phyloP scores from a whole-genome alignment of 1,284 basidiomycete species.

The Ustilago sp. region DNA sequence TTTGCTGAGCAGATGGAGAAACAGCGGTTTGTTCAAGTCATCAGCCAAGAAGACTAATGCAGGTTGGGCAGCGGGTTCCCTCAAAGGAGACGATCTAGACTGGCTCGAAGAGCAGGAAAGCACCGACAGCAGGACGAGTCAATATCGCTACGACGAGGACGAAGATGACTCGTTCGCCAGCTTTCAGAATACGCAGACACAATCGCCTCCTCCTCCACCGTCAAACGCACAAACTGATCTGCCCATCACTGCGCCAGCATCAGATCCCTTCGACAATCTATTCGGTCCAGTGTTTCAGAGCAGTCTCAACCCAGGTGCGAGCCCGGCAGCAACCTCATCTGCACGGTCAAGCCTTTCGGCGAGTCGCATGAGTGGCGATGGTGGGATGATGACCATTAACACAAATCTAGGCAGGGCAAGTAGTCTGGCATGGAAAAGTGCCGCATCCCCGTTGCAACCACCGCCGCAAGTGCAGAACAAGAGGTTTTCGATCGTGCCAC shows the following conservation, averaged over 20 bases:
- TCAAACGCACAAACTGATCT: background rate
- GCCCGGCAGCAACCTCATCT: conserved; percentile 23
- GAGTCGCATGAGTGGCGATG: conserved; percentile 31
- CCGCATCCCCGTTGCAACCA: conserved; percentile 32
- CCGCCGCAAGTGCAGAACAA: conserved; percentile 30
- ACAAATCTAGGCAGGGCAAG: conserved; percentile 28
- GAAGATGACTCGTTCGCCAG: conserved; percentile 31
- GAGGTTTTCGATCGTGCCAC: conserved; percentile 27
- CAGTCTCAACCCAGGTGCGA: conserved; percentile 14
- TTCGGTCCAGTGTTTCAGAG: conserved; percentile 20
- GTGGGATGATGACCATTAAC: conserved; percentile 46
- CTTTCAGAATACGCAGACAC: conserved; percentile 17
- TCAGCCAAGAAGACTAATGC: conserved; percentile 25
- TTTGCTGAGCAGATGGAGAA: conserved; percentile 40
- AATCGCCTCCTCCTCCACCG: conserved; percentile 1
- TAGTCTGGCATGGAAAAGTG: conserved; percentile 25
- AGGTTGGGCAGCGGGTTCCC: conserved; percentile 18
- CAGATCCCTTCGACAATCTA: conserved; percentile 29
- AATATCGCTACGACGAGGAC: conserved; percentile 29
- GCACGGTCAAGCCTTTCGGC: conserved; percentile 30
- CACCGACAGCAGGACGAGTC: conserved; percentile 13
- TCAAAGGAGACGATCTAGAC: conserved; percentile 33
- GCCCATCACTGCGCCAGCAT: background rate
- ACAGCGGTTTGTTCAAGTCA: conserved; percentile 34
- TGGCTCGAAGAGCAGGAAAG: conserved; percentile 47